Conservation (phyloP, 1,284 basidiomycete species). For the Rugosomyces carneus region DNA sequence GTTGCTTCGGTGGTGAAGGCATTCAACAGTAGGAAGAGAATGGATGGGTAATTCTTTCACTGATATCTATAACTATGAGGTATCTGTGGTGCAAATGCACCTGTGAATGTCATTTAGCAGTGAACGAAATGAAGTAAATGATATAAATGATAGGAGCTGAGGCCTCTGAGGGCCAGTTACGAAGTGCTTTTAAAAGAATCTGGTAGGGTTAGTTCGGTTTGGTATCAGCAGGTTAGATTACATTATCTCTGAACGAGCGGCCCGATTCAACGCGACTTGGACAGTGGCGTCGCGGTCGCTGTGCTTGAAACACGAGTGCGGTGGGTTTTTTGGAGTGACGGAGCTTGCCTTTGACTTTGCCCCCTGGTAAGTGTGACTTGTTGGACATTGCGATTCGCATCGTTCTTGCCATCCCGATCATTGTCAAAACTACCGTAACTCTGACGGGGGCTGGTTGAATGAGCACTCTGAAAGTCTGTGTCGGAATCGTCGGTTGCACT, state of each 20-base stretch:
- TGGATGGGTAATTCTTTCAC: constrained; percentile 41
- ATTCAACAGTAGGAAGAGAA: constrained; percentile 65
- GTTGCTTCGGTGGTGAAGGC: constrained; percentile 68
- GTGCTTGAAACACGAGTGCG: constrained; percentile 43
- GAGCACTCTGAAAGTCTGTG: constrained; percentile 80
- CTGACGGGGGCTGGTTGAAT: constrained; percentile 63
- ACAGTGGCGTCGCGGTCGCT: constrained; percentile 31
- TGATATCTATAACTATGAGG: constrained; percentile 1
- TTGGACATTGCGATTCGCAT: background rate
- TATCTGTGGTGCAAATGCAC: background rate
- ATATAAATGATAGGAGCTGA: background rate
- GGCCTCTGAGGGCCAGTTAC: no score
- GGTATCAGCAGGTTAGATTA: constrained; percentile 6
- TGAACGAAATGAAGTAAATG: background rate
- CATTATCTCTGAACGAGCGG: constrained; percentile 34
- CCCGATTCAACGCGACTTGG: constrained; percentile 25
- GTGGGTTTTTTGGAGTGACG: constrained; percentile 20
- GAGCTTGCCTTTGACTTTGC: constrained; percentile 17
- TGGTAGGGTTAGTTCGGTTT: background rate
- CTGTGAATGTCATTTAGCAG: background rate
- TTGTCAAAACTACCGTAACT: constrained; percentile 46
- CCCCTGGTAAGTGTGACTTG: constrained; percentile 17
- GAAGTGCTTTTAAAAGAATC: background rate
- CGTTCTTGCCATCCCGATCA: constrained; percentile 11
- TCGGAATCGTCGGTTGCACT: constrained; percentile 69